Conservation (phyloP, 208 protist genomes). For the Crithidia thermophila region DNA sequence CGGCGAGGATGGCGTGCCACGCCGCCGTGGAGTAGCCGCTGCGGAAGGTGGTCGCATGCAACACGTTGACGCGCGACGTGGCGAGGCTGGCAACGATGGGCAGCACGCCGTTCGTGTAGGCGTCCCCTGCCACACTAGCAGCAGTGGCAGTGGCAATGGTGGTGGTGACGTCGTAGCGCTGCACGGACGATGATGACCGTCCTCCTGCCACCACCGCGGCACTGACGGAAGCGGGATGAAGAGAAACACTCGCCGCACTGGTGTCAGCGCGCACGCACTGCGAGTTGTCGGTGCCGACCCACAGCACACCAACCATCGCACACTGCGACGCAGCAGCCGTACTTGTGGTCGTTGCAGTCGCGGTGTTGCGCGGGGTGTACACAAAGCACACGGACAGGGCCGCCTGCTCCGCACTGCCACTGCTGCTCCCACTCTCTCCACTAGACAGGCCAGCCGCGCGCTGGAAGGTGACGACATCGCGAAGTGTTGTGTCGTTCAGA, state of each 20-base stretch:
- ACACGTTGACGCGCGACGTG: conserved; percentile 11
- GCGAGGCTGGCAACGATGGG: conserved; percentile 14
- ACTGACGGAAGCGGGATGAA: too few relatives aligned
- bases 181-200: too few relatives aligned
- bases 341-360: too few relatives aligned
- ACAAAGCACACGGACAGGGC: background rate
- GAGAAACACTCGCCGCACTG: too few relatives aligned
- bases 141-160: background rate
- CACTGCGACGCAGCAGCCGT: background rate
- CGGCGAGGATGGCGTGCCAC: conserved; percentile 18
- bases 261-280: background rate
- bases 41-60: background rate
- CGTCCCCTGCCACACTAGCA: background rate
- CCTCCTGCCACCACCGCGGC: too few relatives aligned
- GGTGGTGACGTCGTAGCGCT: too few relatives aligned
- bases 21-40: background rate
- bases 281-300: conserved; percentile 3
- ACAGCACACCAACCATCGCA: conserved; percentile 12
- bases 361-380: background rate
- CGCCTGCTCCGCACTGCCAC: too few relatives aligned
- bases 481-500: conserved; percentile 20
- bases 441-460: too few relatives aligned
- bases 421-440: too few relatives aligned
- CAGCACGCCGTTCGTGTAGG: conserved; percentile 14
- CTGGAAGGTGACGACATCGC: too few relatives aligned